Conservation (phyloP, 768 basidiomycete species). For the Guyanaporus albipodus region DNA sequence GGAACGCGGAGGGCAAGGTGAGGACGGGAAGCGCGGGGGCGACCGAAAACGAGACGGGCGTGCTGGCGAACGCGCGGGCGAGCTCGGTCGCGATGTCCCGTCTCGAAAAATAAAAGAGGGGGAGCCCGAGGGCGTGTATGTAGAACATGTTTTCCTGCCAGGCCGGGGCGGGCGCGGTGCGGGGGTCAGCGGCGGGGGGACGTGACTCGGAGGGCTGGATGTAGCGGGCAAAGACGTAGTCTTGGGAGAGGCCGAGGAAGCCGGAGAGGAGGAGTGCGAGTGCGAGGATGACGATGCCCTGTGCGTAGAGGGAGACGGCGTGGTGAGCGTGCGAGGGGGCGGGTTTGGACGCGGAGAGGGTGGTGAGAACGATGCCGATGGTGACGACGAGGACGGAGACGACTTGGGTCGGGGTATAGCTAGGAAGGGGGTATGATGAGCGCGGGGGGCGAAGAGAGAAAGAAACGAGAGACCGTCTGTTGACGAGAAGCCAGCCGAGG, state of each 20-base stretch:
- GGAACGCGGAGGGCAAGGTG: conserved; percentile 57
- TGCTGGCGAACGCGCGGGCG: conserved; percentile 7
- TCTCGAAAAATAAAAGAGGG: conserved; percentile 66
- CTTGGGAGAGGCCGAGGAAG: conserved; percentile 80
- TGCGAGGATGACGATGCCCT: conserved; percentile 69
- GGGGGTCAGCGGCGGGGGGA: conserved; percentile 22
- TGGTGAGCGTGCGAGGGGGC: not conserved
- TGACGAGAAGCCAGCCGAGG: conserved; percentile 64
- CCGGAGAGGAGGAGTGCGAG: conserved; percentile 78
- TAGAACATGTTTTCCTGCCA: conserved; percentile 97
- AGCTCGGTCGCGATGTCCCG: conserved; percentile 40
- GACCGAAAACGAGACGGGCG: conserved; percentile 10
- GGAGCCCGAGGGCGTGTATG: conserved; percentile 75
- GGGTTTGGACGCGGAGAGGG: conserved; percentile 63
- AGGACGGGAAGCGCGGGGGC: not conserved
- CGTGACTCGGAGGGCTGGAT: conserved; percentile 26
- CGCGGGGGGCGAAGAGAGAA: not conserved
- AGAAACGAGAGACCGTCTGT: conserved; percentile 52
- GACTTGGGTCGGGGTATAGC: conserved; percentile 63
- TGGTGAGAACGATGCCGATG: conserved; percentile 72
- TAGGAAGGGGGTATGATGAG: conserved; percentile 22
- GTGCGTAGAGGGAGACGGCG: conserved; percentile 43
- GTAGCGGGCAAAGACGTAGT: conserved; percentile 64
- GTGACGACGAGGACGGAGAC: conserved; percentile 79
- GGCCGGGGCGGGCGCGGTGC: no score